Base-by-base conservation (phyloP, 2,329 filamentous ascomycete genomes). In the Penicillium oxalicum region DNA sequence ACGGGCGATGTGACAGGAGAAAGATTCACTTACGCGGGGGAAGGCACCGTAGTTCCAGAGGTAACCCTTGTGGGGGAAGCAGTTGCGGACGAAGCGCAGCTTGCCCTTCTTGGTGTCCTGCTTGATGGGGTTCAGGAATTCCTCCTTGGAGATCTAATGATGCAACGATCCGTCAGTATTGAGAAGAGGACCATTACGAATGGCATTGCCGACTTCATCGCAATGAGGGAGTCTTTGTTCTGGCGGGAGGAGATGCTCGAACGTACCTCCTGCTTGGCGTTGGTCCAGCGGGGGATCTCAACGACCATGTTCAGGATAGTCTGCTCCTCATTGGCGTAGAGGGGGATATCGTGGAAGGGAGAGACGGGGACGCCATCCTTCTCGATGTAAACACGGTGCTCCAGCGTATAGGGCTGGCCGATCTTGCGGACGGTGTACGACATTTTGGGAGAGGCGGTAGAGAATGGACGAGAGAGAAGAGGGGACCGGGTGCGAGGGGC, bases 11-110 rank as follows among this genome's bases (percentile, higher is more conserved):
- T 32, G 11, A 32, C 29, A 28, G 24, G 32, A 26, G n/a, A 5
- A 9, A 27, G 27, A 24, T 47, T 46, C 47, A 66, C 80, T 69
- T 80, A 93, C 89, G 80, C 93, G 89, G 66, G 93, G 93, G 85
- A 98, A 97, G 74, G 91, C 91, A 78, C 93, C 93, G 77, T 98
- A 98, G 84, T 98, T 98, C 93, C 93, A 98, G 65, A 98, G 88
- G 77, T 98, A 98, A 61, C 93, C 93, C 84, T 98, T 97, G 87
- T 98, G 93, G 65, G 93, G 93, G 83, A 98, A 98, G 86, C 93
- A 98, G 86, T 98, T 98, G 78, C 93, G 90, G 72, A 98, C 93
- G 73, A 86, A 98, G 69, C 93, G 88, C 67, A 97, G 90, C 83
- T 96, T 97, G 82, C 91, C 93, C 83, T 98, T 97, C 87, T 98